Evolutionary conservation across 768 basidiomycete genomes (phyloP).

Genomic region (Russula lepida): DNA sequence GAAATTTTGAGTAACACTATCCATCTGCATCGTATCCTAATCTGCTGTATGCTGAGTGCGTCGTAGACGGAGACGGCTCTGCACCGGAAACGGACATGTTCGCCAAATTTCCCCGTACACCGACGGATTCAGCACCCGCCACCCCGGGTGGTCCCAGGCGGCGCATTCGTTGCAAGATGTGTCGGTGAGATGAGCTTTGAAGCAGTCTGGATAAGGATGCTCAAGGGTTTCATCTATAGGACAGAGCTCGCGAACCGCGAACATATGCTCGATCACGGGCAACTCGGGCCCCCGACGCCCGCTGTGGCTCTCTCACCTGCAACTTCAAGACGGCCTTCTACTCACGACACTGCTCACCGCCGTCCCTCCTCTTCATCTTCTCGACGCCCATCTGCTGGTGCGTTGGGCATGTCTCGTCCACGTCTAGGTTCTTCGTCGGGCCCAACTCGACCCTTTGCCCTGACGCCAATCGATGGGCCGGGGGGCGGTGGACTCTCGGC

Average conservation of each 20-base stretch:
- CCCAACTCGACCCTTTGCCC: constrained; percentile 1
- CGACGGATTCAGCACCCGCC: constrained; percentile 49
- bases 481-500: constrained; percentile 11
- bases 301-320: constrained; percentile 38
- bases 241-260: constrained; percentile 84
- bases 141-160: constrained; percentile 52
- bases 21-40: not conserved
- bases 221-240: constrained; percentile 29
- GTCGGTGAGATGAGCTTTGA: constrained; percentile 44
- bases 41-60: constrained; percentile 8
- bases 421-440: constrained; percentile 15
- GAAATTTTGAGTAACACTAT: constrained; percentile 67
- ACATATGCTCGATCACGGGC: constrained; percentile 88
- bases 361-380: constrained; percentile 14
- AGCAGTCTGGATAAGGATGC: not conserved
- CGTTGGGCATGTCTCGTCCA: constrained; percentile 7
- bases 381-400: constrained; percentile 17
- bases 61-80: constrained; percentile 66
- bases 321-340: constrained; percentile 35
- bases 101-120: constrained; percentile 60
- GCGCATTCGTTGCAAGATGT: constrained; percentile 88
- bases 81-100: constrained; percentile 62
- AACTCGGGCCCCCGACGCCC: constrained; percentile 62
- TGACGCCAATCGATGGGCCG: constrained; percentile 10
- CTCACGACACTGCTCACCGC: constrained; percentile 10